A percentile compares a stretch with the other conserved stretches of the same genome.
These are phyloP conservation scores for Trichoderma citrinoviride DNA, from an alignment of 2,329 filamentous ascomycete genomes.

Conservation along the genomic window DNA sequence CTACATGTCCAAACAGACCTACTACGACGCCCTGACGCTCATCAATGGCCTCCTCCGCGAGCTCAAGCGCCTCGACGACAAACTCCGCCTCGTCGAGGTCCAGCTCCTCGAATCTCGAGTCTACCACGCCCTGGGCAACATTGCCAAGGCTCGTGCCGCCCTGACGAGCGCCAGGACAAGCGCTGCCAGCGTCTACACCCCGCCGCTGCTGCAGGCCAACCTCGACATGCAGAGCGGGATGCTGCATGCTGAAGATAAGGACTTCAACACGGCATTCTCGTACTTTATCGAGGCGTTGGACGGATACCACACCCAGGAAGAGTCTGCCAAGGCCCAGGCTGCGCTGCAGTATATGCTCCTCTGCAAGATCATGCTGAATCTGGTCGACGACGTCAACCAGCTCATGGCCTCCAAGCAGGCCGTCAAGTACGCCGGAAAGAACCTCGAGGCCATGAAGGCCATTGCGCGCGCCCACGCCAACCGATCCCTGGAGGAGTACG, in stretches of 20 bases:
- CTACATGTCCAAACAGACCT: slow-evolving; percentile 95
- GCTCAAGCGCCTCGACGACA: slow-evolving; percentile 97
- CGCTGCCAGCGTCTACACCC: slow-evolving; percentile 95
- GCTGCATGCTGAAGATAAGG: slow-evolving; percentile 96
- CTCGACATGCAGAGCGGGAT: slow-evolving; percentile 99
- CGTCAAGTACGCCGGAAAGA: slow-evolving; percentile 91
- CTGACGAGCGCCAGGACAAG: slow-evolving; percentile 92
- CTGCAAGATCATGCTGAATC: slow-evolving; percentile 99
- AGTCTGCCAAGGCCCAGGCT: slow-evolving; percentile 84
- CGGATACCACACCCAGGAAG: slow-evolving; percentile 92
- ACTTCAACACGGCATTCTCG: slow-evolving; percentile 97
- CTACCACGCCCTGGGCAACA: slow-evolving; percentile 96
- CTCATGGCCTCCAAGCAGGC: slow-evolving; percentile 96
- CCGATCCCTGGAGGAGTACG: slow-evolving; percentile 94
- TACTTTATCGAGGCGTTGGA: slow-evolving; percentile 99
- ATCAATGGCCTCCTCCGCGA: slow-evolving; percentile 96
- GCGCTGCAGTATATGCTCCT: slow-evolving; percentile 99
- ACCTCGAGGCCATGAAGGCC: slow-evolving; percentile 98
- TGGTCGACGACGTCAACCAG: slow-evolving; percentile 91
- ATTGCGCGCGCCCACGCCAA: slow-evolving; percentile 94
- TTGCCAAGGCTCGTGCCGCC: slow-evolving; percentile 90
- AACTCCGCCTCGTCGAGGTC: slow-evolving; percentile 95
- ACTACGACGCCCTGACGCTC: slow-evolving; percentile 93
- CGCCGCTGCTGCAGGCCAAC: slow-evolving; percentile 89
- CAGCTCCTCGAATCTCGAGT: slow-evolving; percentile 95